Conservation (phyloP, 345 rosid species). For the Eucalyptus cloeziana region DNA sequence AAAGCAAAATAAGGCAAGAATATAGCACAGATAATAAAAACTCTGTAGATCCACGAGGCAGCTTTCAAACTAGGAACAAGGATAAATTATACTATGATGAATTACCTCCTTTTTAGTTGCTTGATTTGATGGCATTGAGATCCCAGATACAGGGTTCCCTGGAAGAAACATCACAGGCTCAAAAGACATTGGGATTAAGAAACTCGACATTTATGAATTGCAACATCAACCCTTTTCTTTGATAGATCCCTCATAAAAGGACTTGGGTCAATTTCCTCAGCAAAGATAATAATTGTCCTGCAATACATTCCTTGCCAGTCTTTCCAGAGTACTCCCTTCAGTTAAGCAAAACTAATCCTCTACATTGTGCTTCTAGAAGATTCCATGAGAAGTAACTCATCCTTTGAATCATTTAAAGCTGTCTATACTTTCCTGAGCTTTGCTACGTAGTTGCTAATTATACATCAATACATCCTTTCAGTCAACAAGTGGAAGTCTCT, state of each 20-base stretch:
- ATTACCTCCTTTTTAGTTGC: constrained; percentile 33
- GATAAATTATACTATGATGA: not conserved
- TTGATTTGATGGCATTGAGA: not conserved
- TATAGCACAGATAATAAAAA: not conserved
- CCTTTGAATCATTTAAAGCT: not conserved
- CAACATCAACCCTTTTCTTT: not conserved
- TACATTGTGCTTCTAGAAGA: not conserved
- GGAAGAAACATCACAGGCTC: not conserved
- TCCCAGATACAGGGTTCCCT: not conserved
- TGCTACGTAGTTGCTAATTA: not conserved
- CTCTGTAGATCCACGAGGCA: not conserved
- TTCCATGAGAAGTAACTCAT: not conserved
- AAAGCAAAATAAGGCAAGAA: constrained; percentile 20
- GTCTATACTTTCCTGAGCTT: not conserved
- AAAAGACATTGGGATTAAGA: not conserved
- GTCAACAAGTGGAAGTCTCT: not conserved
- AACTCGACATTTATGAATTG: not conserved
- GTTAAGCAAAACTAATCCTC: not conserved
- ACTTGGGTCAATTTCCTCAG: not conserved
- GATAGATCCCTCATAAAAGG: not conserved
- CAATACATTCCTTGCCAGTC: not conserved
- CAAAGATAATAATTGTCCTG: not conserved
- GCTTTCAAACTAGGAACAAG: not conserved
- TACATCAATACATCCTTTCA: not conserved
- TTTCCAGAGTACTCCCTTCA: not conserved